Base-by-base conservation (phyloP, 129 eudicot genomes). In the Dittrichia graveolens region DNA sequence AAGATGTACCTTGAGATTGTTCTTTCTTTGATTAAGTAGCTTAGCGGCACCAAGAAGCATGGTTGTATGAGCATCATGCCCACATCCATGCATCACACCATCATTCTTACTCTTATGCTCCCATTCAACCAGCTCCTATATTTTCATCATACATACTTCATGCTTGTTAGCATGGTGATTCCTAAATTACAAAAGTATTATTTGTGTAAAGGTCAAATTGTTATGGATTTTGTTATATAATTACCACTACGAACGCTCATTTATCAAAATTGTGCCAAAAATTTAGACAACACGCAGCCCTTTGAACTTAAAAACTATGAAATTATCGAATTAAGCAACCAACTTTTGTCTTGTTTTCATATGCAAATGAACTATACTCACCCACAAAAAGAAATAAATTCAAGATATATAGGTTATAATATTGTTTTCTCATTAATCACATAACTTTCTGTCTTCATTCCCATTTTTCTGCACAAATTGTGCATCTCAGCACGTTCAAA, bases 1-100 rank as follows among this genome's bases (percentile, higher is more conserved):
- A 14, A 49, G 73, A 78, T 24, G 9, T 54, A 86, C 96, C 87
- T 89, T 89, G 24, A 92, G 94, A 15, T 66, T 59, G 71, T 85
- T 83, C 65, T 85, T 92, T 69, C 96, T 60, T 77, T 92, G 83
- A 81, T 87, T 75, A 47, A 14, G 12, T 5, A 89, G 73, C 80
- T 92, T 92, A 58, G 98, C 98, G 62, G 98, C 96, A 72, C 98
- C 98, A 69, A 92, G 96, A 55, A 89, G 87, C 98, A 86, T 92
- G 0, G 97, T 77, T 7, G 97, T 86, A 62, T 92, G 96, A 77
- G 94, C 97, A 92, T 92, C 97, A 74, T 92, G 97, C 14, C 96
- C 96, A 72, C 96, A 92, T 63, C 89, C 96, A 71, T 89, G 96
- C 97, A 91, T 92, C 48, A 75, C 66, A 18, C 96, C 97, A n/a